Evolutionary conservation across 2,329 filamentous ascomycete genomes (phyloP).

Genomic region (Zasmidium cellare): DNA sequence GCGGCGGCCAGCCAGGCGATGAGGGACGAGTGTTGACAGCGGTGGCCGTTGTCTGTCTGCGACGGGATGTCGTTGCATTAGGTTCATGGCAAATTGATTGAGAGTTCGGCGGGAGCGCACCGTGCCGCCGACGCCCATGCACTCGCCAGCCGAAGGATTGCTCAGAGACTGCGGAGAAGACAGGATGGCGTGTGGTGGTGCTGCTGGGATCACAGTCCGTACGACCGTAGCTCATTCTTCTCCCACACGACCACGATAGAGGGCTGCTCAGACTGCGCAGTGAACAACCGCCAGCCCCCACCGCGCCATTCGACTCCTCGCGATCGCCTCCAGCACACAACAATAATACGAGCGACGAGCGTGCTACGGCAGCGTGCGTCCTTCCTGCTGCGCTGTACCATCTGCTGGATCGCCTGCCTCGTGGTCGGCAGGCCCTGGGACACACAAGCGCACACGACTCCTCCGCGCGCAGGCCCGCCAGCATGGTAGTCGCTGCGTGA

Average conservation of each 20-base stretch:
- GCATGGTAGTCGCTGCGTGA: constrained; percentile 22
- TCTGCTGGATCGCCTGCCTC: background rate
- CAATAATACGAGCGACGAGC: constrained; percentile 1
- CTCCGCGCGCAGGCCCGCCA: constrained; percentile 13
- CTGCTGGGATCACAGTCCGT: background rate
- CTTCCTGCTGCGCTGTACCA: background rate
- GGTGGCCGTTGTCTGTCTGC: background rate
- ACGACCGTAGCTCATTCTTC: background rate
- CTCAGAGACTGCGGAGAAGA: background rate
- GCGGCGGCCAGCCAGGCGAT: background rate
- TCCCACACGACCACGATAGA: no score
- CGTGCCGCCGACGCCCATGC: background rate
- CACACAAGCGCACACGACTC: background rate
- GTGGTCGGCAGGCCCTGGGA: background rate
- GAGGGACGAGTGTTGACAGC: background rate
- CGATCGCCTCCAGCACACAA: background rate
- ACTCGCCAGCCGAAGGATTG: background rate
- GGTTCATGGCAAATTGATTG: background rate
- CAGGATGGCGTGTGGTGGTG: background rate
- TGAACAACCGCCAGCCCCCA: no score
- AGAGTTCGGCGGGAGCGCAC: background rate
- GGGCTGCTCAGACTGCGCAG: background rate
- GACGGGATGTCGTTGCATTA: background rate
- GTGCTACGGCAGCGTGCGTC: constrained; percentile 6
- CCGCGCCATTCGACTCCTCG: no score